Evolutionary conservation across 2,329 filamentous ascomycete genomes (phyloP).

Genomic region (Aspergillus sp.): DNA sequence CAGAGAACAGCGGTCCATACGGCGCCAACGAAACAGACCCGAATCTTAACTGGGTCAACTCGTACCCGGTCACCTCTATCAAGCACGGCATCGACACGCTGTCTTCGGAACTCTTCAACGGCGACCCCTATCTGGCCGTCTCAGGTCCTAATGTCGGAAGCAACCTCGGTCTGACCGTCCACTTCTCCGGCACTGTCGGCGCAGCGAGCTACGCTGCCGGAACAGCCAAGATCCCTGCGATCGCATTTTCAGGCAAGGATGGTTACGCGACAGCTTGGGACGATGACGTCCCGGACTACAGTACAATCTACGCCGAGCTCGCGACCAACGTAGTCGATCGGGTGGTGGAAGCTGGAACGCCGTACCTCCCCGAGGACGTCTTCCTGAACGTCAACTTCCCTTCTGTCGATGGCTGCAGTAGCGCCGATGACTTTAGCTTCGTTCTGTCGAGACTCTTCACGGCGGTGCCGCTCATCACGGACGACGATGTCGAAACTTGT

Average conservation of each 20-base stretch:
- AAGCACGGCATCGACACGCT: constrained; percentile 61
- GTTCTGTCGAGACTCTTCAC: constrained; percentile 63
- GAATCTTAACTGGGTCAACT: constrained; percentile 71
- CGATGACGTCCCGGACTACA: constrained; percentile 47
- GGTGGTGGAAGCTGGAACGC: constrained; percentile 56
- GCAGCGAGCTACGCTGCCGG: constrained; percentile 59
- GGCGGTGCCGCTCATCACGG: constrained; percentile 34
- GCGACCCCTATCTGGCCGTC: constrained; percentile 62
- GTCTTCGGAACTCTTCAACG: constrained; percentile 55
- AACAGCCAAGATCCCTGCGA: constrained; percentile 59
- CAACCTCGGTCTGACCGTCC: constrained; percentile 58
- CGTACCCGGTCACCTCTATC: constrained; percentile 65
- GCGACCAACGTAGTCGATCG: constrained; percentile 58
- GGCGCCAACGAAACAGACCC: constrained; percentile 59
- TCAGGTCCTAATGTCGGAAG: constrained; percentile 61
- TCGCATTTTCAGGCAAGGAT: constrained; percentile 64
- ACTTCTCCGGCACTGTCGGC: constrained; percentile 68
- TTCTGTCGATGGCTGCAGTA: constrained; percentile 52
- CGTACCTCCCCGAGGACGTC: constrained; percentile 61
- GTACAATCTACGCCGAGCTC: constrained; percentile 63
- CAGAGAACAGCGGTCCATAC: constrained; percentile 54
- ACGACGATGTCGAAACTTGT: constrained; percentile 58
- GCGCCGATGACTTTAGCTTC: constrained; percentile 59
- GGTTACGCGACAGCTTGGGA: constrained; percentile 56
- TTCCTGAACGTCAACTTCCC: constrained; percentile 73